Base-by-base conservation (phyloP, 345 rosid species). In the Viola odorata region DNA sequence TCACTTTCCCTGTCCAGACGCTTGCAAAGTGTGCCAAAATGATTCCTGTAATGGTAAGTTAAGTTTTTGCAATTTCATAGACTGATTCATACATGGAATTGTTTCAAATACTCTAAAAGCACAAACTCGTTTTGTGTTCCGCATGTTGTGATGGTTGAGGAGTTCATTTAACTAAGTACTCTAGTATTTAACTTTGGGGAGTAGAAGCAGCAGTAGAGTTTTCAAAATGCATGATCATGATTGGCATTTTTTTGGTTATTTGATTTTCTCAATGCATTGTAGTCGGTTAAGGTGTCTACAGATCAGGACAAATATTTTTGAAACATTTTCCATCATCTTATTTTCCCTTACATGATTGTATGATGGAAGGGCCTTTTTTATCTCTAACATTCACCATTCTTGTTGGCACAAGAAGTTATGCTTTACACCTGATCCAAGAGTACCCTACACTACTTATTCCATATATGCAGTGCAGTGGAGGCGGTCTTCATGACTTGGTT, bases 21-120 rank as follows among this genome's bases (percentile, higher is more conserved):
- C 81, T 89, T 64, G 96, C 98, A 3, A 92, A 92, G 77, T 92
- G 96, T 75, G 96, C 96, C 45, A 92, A 92, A 76, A 92, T 92
- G 98, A 89, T 92, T 71, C 97, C 98, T 63, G 98, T 92, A 23
- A 89, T 89, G 96, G 98, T 89, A 73, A 71, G 91, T 63, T 85
- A 70, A 71, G 84, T 61, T 75, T n/a, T 38, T 9, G 36, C 13
- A 23, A 23, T 23, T 23, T 23, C 32, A 23, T 23, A 23, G 32
- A 23, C 1, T 23, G 32, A 23, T 23, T 23, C 32, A 23, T 23
- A 23, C 32, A 23, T 23, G 32, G 32, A 23, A 23, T 23, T 23
- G 32, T 23, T 23, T 23, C 32, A 23, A 0, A 23, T 23, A 23
- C 32, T 23, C 32, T 23, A 23, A 23, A 23, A 23, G 32, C 32